Evolutionary conservation across 2,329 filamentous ascomycete species (phyloP), one percentile per base, ranked within the genome.

Genomic region (Pyrenochaeta sp.): DNA sequence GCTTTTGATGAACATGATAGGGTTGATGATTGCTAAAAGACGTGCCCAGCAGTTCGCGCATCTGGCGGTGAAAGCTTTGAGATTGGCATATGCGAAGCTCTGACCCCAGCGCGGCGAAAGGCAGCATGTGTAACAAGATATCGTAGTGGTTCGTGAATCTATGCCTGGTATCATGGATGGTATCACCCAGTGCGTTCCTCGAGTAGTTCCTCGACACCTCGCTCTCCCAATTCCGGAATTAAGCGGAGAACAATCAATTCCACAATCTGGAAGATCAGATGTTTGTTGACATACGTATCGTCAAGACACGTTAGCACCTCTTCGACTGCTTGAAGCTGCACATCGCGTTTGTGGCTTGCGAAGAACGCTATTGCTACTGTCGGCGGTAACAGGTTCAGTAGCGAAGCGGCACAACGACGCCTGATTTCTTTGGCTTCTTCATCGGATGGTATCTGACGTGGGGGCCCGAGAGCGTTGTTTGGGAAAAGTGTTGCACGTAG

Each of bases 231-330:
- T 79, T 99, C 95, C 4, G 95, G 95, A 72, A 97, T 86, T 61
- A 98, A 78, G 64, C 90, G 87, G 55, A 92, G 86, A n/a, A 97
- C 82, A 2, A 97, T 75, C 56, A 94, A 79, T 79, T 99, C 95
- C 34, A 98, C 80, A 47, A 95, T 83, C 44, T 87, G 84, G 72
- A 96, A 97, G 67, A 97, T 81, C 32, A 98, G 81, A 79, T 97
- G 93, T 80, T 93, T 96, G 79, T 99, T 99, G 79, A 93, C 90
- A 79, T 97, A 97, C 50, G 85, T 83, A 77, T 97, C 93, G 15
- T 86, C 86, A 65, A 97, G 89, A 37, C 93, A 82, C 68, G 90
- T 87, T 46, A 98, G 82, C 45, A 93, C 81, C 25, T 81, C 80
- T 52, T 81, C 81, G 27, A 85, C 79, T 60, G 84, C 80, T 71